Evolutionary conservation across 768 basidiomycete genomes (phyloP).

Genomic region (Amanita exitialis): DNA sequence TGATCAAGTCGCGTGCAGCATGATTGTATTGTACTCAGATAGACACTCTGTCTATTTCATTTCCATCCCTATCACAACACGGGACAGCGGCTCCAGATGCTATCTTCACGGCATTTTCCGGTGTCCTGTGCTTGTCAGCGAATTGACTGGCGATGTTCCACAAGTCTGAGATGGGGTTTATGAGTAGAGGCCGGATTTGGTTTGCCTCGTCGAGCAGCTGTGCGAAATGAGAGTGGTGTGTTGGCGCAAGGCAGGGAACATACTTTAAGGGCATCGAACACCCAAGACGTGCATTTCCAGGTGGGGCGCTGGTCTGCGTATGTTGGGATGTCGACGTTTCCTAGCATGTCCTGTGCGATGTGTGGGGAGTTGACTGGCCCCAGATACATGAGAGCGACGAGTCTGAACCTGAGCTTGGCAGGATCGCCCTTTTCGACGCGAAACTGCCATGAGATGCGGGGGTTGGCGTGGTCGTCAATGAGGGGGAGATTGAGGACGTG

Average conservation of each 20-base stretch:
- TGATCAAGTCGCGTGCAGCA: background rate
- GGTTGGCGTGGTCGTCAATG: background rate
- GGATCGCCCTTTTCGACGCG: background rate
- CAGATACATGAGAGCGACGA: background rate
- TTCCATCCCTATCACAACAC: constrained; percentile 2
- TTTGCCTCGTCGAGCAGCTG: background rate
- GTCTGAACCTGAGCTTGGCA: background rate
- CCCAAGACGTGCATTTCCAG: background rate
- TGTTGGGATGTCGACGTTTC: background rate
- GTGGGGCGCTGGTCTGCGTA: background rate
- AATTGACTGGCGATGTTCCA: background rate
- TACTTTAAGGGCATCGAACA: background rate
- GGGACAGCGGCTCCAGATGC: background rate
- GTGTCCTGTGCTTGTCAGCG: background rate
- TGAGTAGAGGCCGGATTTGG: background rate
- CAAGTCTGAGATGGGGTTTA: background rate
- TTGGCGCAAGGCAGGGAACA: background rate
- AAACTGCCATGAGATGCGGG: background rate
- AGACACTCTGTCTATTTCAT: background rate
- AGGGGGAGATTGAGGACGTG: background rate
- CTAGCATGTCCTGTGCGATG: background rate
- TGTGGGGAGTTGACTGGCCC: background rate
- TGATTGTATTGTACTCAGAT: too few species aligned
- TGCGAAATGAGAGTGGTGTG: too few species aligned
- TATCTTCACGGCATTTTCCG: background rate